Base-by-base conservation (phyloP, 495 filamentous ascomycete genomes). In the Neurospora hispaniola region DNA sequence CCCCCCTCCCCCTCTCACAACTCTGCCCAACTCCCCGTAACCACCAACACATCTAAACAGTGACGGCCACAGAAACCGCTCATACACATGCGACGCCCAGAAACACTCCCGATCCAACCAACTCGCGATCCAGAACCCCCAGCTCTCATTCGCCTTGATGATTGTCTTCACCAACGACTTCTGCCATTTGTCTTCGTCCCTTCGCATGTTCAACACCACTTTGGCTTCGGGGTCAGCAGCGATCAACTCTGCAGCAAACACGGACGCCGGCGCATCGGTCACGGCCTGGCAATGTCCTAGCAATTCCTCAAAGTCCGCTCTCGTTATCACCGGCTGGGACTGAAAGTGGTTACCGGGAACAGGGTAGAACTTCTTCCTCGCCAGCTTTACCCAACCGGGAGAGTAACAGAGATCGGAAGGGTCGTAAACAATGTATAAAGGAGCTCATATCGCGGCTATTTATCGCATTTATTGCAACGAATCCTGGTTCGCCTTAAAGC, bases 371-470 rank as follows among this genome's bases (percentile, higher is more conserved):
- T 80, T 78, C 69, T 75, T 78, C 20, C 77, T 70, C 1, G 72
- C 73, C 16, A 82, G 71, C 38, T 16, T 38, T 10, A 75, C 75
- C 78, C 78, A 91, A 80, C 89, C 88, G 2, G 86, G 77, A 62
- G 85, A 86, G 76, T 90, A 87, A 0, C 84, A 85, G 8, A 86
- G 86, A 76, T 89, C 86, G n/a, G n/a, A 48, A 20, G 44, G 44
- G 79, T 90, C 88, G 71, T 90, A 84, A 71, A 85, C 85, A 71
- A 86, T 85, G 71, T 87, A 0, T 1, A 6, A 59, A 59, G 14
- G 11, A 2, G 48, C 20, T 27, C 20, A 59, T 0, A 27, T 59
- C 1, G 20, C 48, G 23, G 48, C 48, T 59, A 14, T 59, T 59
- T 59, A 20, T 14, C 3, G 1, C 0, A 12, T 23, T 27, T 4